Evolutionary conservation across 2,329 filamentous ascomycete species (phyloP), one percentile per base, ranked within the genome.

Genomic region (Fusarium succisae): DNA sequence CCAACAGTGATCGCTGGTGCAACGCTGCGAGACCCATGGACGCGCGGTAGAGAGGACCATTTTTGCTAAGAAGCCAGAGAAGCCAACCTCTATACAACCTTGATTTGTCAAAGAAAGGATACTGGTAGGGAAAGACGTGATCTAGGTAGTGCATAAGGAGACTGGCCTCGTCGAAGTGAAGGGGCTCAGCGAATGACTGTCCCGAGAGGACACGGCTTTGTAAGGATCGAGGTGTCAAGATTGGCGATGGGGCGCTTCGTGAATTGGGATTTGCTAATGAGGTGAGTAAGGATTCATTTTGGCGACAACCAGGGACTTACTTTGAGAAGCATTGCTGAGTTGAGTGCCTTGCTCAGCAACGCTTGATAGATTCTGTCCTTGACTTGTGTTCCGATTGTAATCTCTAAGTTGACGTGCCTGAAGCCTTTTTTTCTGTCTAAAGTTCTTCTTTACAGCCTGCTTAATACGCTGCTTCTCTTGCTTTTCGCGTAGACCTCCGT

Each of bases 301-400:
- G 15, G 32, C 14, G 14, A 35, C 14, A 35, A 35, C 8, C 3
- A 35, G 0, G 15, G 32, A 35, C 15, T n/a, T 4, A 18, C 48
- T 3, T 10, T 35, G 22, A 24, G 28, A 13, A 13, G 5, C 8
- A 4, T 32, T 18, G 0, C 5, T 1, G 22, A 3, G 0, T 5
- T 18, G 28, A 13, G 9, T 32, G 15, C 3, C 15, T 13, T 14
- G 5, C n/a, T 3, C 12, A 32, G 15, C 5, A 50, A 9, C 3
- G 2, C 5, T 24, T 1, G 28, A 9, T 10, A 10, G 22, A 17
- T 11, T 50, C 3, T 18, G 15, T 18, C 0, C 47, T 32, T n/a
- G 28, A 18, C 2, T 18, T 1, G 28, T 3, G 4, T 32, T 13
- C 12, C 1, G 15, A 35, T 35, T 24, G 6, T 8, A 2, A 11